These are phyloP conservation scores for Copromyces sp. DNA, from an alignment of 495 filamentous ascomycete species.

Conservation along the genomic window DNA sequence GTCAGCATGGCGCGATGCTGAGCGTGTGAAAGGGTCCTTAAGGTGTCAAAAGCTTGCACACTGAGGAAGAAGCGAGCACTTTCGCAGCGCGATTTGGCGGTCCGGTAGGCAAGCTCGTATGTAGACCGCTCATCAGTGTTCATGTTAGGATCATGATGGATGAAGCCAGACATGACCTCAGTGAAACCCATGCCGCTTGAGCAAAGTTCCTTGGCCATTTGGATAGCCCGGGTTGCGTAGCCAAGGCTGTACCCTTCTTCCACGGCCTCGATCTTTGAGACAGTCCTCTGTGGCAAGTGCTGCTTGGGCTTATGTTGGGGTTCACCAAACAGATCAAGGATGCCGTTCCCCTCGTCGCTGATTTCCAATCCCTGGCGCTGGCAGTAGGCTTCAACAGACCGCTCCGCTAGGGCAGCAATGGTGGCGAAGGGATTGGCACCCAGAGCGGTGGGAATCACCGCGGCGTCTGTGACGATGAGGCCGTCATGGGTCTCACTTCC, in stretches of 20 bases:
- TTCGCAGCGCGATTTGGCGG: constrained; percentile 40
- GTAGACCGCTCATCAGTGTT: constrained; percentile 35
- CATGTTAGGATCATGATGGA: constrained; percentile 43
- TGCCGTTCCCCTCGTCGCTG: constrained; percentile 41
- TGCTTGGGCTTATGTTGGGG: constrained; percentile 20
- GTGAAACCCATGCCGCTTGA: constrained; percentile 47
- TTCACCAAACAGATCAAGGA: constrained; percentile 36
- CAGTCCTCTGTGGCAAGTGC: constrained; percentile 3
- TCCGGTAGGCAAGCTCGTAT: constrained; percentile 45
- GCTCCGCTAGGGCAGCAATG: constrained; percentile 56
- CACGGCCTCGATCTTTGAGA: constrained; percentile 3
- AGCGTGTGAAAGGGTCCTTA: constrained; percentile 29
- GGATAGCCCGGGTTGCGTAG: constrained; percentile 31
- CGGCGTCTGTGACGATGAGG: constrained; percentile 52
- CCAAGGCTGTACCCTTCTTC: constrained; percentile 26
- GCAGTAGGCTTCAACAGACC: constrained; percentile 43
- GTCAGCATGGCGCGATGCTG: constrained; percentile 47
- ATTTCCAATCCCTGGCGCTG: constrained; percentile 33
- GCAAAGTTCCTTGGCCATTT: constrained; percentile 29
- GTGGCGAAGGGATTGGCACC: constrained; percentile 63
- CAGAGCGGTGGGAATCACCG: constrained; percentile 54
- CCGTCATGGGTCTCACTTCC: constrained; percentile 43
- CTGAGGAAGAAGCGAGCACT: constrained; percentile 51
- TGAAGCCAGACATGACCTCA: constrained; percentile 53
- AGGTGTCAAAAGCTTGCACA: constrained; percentile 43